phyloP scores from a whole-genome alignment of 495 filamentous ascomycete genomes.

The Diplogelasinospora grovesii region DNA sequence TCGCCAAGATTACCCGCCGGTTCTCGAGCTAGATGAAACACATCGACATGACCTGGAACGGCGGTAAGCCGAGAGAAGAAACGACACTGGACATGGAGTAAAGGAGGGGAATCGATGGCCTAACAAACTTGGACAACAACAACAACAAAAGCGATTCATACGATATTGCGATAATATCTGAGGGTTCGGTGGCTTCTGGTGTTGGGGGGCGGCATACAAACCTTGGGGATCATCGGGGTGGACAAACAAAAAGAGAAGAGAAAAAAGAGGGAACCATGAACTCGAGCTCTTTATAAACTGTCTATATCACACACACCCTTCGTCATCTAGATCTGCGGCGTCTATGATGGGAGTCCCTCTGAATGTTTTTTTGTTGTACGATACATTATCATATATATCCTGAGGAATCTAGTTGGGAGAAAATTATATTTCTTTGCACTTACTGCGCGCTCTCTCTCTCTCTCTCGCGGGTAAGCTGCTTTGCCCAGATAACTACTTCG shows the following conservation, averaged over 20 bases:
- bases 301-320: no score
- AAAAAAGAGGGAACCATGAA: background rate
- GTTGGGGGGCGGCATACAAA: no score
- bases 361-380: background rate
- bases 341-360: background rate
- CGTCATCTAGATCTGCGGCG: background rate
- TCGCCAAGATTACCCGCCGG: slow-evolving; percentile 90
- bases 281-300: background rate
- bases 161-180: no score
- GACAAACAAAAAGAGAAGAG: slow-evolving; percentile 2
- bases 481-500: no score
- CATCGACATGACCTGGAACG: background rate
- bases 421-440: no score
- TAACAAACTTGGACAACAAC: no score
- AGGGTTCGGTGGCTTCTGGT: background rate
- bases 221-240: background rate
- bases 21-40: slow-evolving; percentile 59
- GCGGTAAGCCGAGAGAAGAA: background rate
- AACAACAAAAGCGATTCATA: no score
- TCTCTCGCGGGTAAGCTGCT: no score
- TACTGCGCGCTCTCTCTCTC: no score
- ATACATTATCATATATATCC: background rate
- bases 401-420: background rate
- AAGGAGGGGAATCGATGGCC: background rate
- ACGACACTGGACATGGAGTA: background rate